A percentile compares a stretch with the other conserved stretches of the same genome.
These are phyloP conservation scores for Thalia dealbata DNA, from an alignment of 176 grass and related monocot species.

Conservation along the genomic window DNA sequence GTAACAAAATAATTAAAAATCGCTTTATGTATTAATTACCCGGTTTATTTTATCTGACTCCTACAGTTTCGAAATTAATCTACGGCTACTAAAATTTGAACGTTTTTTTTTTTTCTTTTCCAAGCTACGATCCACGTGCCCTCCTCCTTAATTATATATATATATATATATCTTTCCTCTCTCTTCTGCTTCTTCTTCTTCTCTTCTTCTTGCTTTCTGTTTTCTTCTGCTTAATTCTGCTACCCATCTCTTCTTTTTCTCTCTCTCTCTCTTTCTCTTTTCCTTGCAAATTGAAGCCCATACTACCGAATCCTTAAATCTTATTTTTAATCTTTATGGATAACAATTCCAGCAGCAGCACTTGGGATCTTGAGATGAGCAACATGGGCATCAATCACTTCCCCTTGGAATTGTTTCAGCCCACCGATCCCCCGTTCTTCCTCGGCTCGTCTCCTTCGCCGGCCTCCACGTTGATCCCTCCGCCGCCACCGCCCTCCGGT, in stretches of 20 bases:
- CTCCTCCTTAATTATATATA: neutral
- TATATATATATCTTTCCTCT: no score
- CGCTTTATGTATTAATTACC: neutral
- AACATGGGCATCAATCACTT: neutral
- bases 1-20: no score
- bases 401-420: neutral
- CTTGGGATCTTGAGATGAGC: conserved; percentile 3
- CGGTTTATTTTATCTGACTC: no score
- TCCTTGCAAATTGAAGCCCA: neutral
- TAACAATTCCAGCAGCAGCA: neutral
- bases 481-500: neutral
- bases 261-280: neutral
- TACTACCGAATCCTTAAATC: neutral
- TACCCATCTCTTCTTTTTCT: neutral
- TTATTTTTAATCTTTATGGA: neutral
- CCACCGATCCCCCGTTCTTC: neutral
- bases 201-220: neutral
- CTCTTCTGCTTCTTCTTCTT: neutral
- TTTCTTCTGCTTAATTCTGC: neutral
- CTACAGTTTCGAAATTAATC: no score
- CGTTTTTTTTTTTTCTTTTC: no score
- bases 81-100: no score
- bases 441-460: neutral
- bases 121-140: no score
- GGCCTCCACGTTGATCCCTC: neutral